These are phyloP conservation scores for Hypoxylon cercidicola DNA, from an alignment of 495 filamentous ascomycete genomes.

Conservation along the genomic window DNA sequence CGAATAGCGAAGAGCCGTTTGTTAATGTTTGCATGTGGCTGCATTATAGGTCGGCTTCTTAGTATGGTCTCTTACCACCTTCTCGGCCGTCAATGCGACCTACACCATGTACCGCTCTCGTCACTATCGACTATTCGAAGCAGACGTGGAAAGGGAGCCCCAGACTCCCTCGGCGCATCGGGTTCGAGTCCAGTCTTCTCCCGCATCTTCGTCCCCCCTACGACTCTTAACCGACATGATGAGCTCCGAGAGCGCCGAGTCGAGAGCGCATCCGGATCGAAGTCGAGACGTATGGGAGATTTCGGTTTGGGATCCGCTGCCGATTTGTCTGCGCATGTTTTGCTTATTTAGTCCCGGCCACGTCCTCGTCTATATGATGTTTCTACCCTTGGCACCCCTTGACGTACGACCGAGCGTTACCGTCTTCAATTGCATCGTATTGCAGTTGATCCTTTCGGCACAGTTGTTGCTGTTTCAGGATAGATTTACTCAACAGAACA, in stretches of 20 bases:
- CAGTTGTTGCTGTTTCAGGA: slow-evolving; percentile 78
- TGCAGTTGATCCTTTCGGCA: slow-evolving; percentile 76
- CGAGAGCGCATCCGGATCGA: slow-evolving; percentile 84
- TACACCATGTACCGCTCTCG: slow-evolving; percentile 87
- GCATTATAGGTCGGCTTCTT: slow-evolving; percentile 69
- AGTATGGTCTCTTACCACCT: slow-evolving; percentile 70
- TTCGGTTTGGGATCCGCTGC: slow-evolving; percentile 90
- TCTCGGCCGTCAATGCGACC: slow-evolving; percentile 77
- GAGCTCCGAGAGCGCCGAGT: slow-evolving; percentile 67
- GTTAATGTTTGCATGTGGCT: slow-evolving; percentile 18
- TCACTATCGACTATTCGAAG: slow-evolving; percentile 92
- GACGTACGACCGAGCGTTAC: slow-evolving; percentile 86
- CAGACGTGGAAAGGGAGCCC: slow-evolving; percentile 75
- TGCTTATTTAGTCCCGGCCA: slow-evolving; percentile 94
- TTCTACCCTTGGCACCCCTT: slow-evolving; percentile 77
- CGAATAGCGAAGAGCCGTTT: slow-evolving; percentile 2
- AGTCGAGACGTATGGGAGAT: slow-evolving; percentile 95
- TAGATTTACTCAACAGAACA: slow-evolving; percentile 82
- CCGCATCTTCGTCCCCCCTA: slow-evolving; percentile 79
- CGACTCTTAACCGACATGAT: slow-evolving; percentile 78
- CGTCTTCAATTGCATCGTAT: slow-evolving; percentile 78
- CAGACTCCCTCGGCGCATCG: slow-evolving; percentile 88
- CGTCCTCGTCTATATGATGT: slow-evolving; percentile 85
- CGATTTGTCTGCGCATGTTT: slow-evolving; percentile 83
- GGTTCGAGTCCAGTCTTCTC: slow-evolving; percentile 90